Percentiles rank a stretch among this genome's conserved stretches.
phyloP scores from a whole-genome alignment of 2,329 filamentous ascomycete genomes.

The Monilinia fructigena region DNA sequence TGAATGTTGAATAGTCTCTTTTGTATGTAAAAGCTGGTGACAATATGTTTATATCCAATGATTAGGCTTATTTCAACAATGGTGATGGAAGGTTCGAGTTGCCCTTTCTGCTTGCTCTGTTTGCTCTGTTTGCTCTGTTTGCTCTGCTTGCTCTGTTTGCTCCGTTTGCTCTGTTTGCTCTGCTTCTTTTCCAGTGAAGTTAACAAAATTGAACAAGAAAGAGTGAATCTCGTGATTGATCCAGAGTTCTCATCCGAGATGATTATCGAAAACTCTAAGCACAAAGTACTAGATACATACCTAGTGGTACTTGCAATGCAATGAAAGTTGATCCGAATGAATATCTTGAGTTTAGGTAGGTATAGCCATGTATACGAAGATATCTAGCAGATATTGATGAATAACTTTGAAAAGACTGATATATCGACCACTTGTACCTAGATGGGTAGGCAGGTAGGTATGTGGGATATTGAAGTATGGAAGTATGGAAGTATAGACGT shows the following conservation, averaged over 20 bases:
- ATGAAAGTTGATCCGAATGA: no score
- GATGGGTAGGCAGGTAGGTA: background rate
- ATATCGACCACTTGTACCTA: background rate
- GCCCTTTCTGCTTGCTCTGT: no score
- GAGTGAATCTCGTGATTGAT: background rate
- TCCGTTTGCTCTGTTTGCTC: background rate
- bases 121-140: no score
- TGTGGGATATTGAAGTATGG: background rate
- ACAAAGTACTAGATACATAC: background rate
- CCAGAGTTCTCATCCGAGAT: no score
- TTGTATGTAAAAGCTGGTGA: background rate
- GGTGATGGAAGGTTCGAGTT: constrained; percentile 10
- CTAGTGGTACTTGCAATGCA: background rate
- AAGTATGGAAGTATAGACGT: no score
- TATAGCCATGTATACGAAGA: background rate
- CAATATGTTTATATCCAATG: background rate
- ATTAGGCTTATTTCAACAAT: no score
- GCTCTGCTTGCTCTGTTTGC: no score
- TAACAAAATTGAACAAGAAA: background rate
- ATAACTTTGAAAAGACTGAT: background rate
- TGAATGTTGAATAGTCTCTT: background rate
- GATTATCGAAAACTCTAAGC: no score
- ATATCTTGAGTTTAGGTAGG: no score
- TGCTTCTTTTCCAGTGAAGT: background rate
- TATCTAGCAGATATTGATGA: background rate